Base-by-base conservation (phyloP, 73 alveolate species). In the Stentor roeselii region DNA sequence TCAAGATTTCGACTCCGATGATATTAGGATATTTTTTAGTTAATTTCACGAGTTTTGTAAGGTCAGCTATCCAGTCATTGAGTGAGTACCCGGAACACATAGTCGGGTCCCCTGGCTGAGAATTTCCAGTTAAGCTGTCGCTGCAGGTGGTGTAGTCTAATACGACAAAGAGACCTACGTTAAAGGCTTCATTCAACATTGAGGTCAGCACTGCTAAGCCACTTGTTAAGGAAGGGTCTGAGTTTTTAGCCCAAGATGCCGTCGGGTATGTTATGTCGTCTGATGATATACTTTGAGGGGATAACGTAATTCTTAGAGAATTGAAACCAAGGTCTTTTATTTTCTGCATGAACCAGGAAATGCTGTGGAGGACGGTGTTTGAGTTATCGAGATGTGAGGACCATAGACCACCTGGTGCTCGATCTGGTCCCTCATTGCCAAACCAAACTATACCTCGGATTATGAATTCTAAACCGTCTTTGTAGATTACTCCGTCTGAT, bases 391-490 rank as follows among this genome's bases (percentile, higher is more conserved):
- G 30, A 50, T 50, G 6, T 6, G 67, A 50, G 6, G 67, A 11
- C 67, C 67, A 50, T 50, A 50, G 21, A 11, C 67, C 67, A 50
- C 21, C 67, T 50, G 67, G 67, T 11, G 67, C 67, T 50, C 67
- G 6, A 11, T 6, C 67, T 50, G 67, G 6, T 6, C 30, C 21
- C 21, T 50, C 67, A 50, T 11, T 6, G 21, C 67, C 67, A 50
- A 50, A 50, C 67, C 67, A 50, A 50, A 11, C 21, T 6, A 50
- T 50, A 11, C 67, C 67, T 50, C 21, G 6, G 6, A 50, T 6
- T 11, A 21, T 50, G 21, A 50, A 6, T 11, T 6, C 6, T 50
- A 50, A 6, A 50, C 67, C 67, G 21, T 21, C 21, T 6, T 50
- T 50, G 21, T 50, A 50, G 21, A 50, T 6, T 11, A 50, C 67